Evolutionary conservation across 257 asterid genomes (phyloP), one percentile per base, ranked within the genome.

Genomic region (Nicotiana obtusifolia): DNA sequence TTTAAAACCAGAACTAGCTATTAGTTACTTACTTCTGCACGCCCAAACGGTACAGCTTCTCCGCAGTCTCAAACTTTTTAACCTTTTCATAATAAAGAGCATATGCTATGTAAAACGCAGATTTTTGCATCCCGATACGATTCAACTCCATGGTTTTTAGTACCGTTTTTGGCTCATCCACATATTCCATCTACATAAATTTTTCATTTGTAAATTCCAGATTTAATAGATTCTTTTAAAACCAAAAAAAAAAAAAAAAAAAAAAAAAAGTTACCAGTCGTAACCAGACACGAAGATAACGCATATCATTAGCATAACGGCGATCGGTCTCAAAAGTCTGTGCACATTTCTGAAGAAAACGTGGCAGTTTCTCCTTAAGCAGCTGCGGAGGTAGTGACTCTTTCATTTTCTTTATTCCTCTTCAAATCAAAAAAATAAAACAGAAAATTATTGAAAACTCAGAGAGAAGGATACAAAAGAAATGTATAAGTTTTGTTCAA

Each of bases 221-320:
- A 41, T 41, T 41, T 41, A 41, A 41, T 41, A 41, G 3, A 41
- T 41, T 41, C 49, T 41, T 41, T 41, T 41, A 41, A 41, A 9
- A 41, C 49, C 31, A 30, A 28, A 28, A 28, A 41, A 41, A 41
- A 35, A 1, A 41, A 2, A 41, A 41, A 8, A 41, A 41, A 10
- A 35, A 44, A 80, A 69, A 73, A 28, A 5, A 79, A 77, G 60
- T 37, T 91, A 95, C 99, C 99, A 95, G 80, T 86, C 92, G 97
- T 86, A 95, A 83, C 98, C 97, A 95, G 83, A 95, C 92, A 67
- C 97, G 97, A 85, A 95, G 94, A 88, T 92, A 95, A 31, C 99
- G 97, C 91, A 91, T 64, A 84, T 95, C 99, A 83, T 94, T 94
- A 54, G 90, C 64, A 87, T 95, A 94, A 64, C 97, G 96, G 28